A percentile compares a stretch with the other conserved stretches of the same genome.
These are phyloP conservation scores for Silene conica DNA, from an alignment of 148 eudicot species.

Conservation along the genomic window DNA sequence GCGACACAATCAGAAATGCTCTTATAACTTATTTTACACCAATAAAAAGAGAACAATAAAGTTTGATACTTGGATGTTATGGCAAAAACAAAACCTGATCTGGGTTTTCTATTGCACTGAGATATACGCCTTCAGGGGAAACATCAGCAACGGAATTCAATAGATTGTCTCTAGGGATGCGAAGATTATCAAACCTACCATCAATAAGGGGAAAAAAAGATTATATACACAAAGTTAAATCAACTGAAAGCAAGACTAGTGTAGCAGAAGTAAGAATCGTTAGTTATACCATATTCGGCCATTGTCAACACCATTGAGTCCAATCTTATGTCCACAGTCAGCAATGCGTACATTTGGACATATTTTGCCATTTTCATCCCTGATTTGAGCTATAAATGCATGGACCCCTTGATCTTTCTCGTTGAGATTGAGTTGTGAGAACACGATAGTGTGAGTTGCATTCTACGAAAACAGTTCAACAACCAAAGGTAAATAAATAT, in stretches of 20 bases:
- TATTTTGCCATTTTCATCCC: conserved; percentile 72
- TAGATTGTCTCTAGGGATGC: conserved; percentile 84
- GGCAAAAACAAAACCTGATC: conserved; percentile 52
- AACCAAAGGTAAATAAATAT: conserved; percentile 4
- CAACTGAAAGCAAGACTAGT: background rate
- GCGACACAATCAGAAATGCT: too few relatives aligned
- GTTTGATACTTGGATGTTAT: background rate
- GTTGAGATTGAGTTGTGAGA: conserved; percentile 80
- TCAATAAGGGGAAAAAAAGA: background rate
- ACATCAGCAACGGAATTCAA: conserved; percentile 96
- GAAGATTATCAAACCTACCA: conserved; percentile 85
- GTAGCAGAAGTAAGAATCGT: background rate
- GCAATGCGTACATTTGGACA: conserved; percentile 81
- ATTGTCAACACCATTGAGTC: conserved; percentile 95
- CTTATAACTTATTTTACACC: too few relatives aligned
- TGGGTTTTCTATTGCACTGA: conserved; percentile 77
- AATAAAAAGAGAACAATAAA: too few relatives aligned
- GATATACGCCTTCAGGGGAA: conserved; percentile 75
- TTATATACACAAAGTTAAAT: background rate
- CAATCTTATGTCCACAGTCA: conserved; percentile 98
- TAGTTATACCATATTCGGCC: conserved; percentile 84
- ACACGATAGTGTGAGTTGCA: conserved; percentile 88
- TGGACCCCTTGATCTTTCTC: conserved; percentile 87
- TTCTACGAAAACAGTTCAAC: conserved; percentile 43
- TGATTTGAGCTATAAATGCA: conserved; percentile 89